phyloP scores from a whole-genome alignment of 768 basidiomycete species.

The Pleurotus giganteus region DNA sequence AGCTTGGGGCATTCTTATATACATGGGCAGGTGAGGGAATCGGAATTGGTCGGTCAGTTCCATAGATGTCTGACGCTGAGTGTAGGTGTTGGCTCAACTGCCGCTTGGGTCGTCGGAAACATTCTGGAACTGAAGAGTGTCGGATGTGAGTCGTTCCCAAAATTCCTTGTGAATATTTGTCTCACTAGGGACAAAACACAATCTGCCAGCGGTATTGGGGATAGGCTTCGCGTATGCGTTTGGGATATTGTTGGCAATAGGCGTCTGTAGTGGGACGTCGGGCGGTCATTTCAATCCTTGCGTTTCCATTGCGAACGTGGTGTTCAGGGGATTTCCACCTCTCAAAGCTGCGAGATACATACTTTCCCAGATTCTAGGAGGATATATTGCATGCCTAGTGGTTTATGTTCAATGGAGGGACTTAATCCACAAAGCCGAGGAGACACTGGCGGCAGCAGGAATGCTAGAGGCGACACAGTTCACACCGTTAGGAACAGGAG shows the following conservation, averaged over 20 bases:
- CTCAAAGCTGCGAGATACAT: conserved; percentile 61
- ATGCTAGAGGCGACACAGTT: conserved; percentile 25
- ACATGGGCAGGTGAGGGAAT: conserved; percentile 44
- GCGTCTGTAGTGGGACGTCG: conserved; percentile 49
- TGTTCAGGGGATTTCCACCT: conserved; percentile 56
- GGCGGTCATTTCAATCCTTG: conserved; percentile 69
- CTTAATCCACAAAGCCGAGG: conserved; percentile 38
- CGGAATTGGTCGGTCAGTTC: too few relatives aligned
- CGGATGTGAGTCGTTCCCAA: conserved; percentile 42
- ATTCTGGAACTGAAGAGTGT: conserved; percentile 37
- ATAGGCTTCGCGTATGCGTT: conserved; percentile 57
- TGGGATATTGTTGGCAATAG: conserved; percentile 60
- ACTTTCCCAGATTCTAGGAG: conserved; percentile 62
- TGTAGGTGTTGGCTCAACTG: conserved; percentile 54
- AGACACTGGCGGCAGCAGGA: conserved; percentile 21
- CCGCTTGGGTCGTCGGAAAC: conserved; percentile 47
- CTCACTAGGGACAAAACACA: too few relatives aligned
- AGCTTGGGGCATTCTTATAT: conserved; percentile 66
- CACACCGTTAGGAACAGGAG: conserved; percentile 44
- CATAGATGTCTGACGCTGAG: neutral
- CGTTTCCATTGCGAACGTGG: conserved; percentile 48
- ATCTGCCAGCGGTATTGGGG: conserved; percentile 45
- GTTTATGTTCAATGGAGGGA: conserved; percentile 64
- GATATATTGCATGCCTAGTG: conserved; percentile 58
- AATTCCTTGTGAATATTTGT: neutral